Base-by-base conservation (phyloP, 306 rosid genomes). In the Urtica urens region DNA sequence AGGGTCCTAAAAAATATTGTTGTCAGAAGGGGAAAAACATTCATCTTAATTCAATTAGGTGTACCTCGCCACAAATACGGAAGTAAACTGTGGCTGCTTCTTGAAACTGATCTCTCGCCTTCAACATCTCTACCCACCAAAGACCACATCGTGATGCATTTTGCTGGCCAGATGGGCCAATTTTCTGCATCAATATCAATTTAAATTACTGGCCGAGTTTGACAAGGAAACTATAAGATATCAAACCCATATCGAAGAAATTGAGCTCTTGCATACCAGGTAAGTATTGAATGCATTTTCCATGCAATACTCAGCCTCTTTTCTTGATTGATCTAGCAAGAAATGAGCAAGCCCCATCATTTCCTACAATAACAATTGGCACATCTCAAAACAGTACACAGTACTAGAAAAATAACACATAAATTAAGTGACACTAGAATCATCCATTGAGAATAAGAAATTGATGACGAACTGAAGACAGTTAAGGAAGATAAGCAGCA, bases 301-400 rank as follows among this genome's bases (percentile, higher is more conserved):
- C 99, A 92, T 81, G 87, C 96, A 85, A 65, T 76, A 82, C 70
- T 92, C 99, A 20, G 96, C 96, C 66, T 92, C 99, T 78, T 92
- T 92, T 73, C 81, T 82, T 35, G 96, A 85, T 55, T 92, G 99
- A 53, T 85, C 99, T 67, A 67, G 64, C 85, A 92, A 69, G 73
- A 85, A 92, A 72, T 77, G 85, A 7, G 96, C 39, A 71, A 92
- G 99, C 61, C 99, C 99, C 73, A 69, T 82, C 96, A 92, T 82
- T 75, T 92, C 99, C 99, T 92, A 82, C 64, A 71, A 73, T 60
- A 53, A 43, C 15, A 66, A 34, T 39, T 46, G 18, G 48, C 30
- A 63, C 7, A 64, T 39, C 38, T 49, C 58, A 58, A 43, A 48
- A 52, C 34, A 31, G 59, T 21, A 51, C n/a, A 30, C 31, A 15